Base-by-base conservation (phyloP, 2,329 filamentous ascomycete genomes). In the Xylaria sp. region DNA sequence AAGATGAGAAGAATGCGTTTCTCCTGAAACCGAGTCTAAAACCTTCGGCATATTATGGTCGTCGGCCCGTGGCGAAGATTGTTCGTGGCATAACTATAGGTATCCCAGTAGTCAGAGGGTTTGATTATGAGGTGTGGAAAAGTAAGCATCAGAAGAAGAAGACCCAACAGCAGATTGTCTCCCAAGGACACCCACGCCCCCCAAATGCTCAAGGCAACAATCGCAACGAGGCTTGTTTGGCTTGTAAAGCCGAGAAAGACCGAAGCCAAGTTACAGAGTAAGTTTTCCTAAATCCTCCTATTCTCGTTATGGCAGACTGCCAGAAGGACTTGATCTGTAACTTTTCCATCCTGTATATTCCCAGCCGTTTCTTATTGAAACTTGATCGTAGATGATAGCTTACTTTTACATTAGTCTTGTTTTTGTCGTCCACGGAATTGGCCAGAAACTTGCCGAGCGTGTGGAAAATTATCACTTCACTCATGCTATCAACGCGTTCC, bases 391-490 rank as follows among this genome's bases (percentile, higher is more conserved):
- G 28, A 23, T 10, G 11, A 6, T 36, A 60, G 44, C 62, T 71
- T 28, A 71, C 46, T 20, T 57, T 20, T 42, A 15, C 5, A 31
- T 56, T 53, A 71, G 69, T 76, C 84, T 99, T 7, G 88, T 98
- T 1, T 85, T 99, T 4, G 93, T 98, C 10, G 92, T 96, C 51
- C 96, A 99, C 76, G 96, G 96, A 1, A 98, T 99, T 71, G 96
- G 96, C 0, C 96, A 99, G 79, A 98, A 99, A 79, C 86, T 98
- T 59, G 97, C 94, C 0, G 94, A 99, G 78, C 87, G 94, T 13
- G 93, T 98, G 69, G 95, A 98, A 79, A 97, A 93, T 74, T 99
- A 94, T 75, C 93, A 98, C 79, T 99, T 99, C 75, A 99, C 96
- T 0, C 95, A 98, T 79, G 93, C 94, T 5, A 95, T 98, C 78